Evolutionary conservation across 345 rosid genomes (phyloP).

Genomic region (Citropsis articulata): DNA sequence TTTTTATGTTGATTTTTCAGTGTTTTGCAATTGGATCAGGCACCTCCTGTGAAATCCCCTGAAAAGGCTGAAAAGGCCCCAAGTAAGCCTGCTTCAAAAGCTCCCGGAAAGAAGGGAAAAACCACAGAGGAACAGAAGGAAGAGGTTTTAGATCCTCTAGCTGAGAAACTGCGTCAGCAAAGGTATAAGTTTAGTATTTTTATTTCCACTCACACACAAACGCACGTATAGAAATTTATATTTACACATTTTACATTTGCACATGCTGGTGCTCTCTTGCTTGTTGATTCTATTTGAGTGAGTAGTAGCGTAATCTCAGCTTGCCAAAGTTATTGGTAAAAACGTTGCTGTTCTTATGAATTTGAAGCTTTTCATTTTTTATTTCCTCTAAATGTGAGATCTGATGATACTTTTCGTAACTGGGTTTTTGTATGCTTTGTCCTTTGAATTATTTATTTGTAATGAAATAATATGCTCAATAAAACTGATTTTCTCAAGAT

Average conservation of each 20-base stretch:
- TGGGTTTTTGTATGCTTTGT: not conserved
- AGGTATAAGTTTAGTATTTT: slow-evolving; percentile 40
- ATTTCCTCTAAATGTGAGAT: not conserved
- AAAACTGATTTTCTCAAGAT: not conserved
- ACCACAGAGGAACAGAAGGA: slow-evolving; percentile 28
- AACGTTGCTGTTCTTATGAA: not conserved
- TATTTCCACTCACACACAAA: not conserved
- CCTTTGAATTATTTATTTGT: not conserved
- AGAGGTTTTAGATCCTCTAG: slow-evolving; percentile 57
- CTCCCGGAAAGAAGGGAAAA: slow-evolving; percentile 57
- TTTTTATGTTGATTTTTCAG: not conserved
- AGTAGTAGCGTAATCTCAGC: not conserved
- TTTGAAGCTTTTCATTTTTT: not conserved
- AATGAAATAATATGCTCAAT: not conserved
- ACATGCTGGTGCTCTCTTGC: not conserved
- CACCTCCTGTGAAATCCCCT: slow-evolving; percentile 41
- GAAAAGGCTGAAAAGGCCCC: slow-evolving; percentile 41
- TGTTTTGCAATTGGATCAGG: slow-evolving; percentile 26
- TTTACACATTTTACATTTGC: not conserved
- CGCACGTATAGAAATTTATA: not conserved
- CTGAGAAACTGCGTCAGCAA: slow-evolving; percentile 78
- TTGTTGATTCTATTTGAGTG: not conserved
- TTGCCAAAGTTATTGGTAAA: not conserved
- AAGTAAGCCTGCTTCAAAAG: slow-evolving; percentile 48
- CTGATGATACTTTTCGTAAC: not conserved